phyloP scores from a whole-genome alignment of 2,329 filamentous ascomycete species.

The Tolypocladium tundrense region DNA sequence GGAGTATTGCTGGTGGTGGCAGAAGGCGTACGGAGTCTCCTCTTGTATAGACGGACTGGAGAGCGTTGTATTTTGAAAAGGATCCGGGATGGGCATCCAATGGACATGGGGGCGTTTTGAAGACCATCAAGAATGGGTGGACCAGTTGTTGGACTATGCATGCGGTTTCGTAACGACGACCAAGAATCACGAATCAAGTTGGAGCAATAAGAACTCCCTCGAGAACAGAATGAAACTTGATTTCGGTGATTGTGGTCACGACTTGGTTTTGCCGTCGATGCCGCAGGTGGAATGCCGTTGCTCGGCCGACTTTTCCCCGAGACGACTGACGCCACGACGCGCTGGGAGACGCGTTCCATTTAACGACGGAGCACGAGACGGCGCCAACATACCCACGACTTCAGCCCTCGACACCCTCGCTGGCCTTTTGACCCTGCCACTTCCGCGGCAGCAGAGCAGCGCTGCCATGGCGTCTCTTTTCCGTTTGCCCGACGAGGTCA shows the following conservation, averaged over 20 bases:
- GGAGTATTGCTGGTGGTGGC: constrained; percentile 25
- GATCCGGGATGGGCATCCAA: not conserved
- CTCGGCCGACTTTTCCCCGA: not conserved
- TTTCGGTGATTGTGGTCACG: not conserved
- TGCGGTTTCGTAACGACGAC: not conserved
- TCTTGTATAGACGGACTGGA: not conserved
- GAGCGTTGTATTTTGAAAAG: constrained; percentile 15
- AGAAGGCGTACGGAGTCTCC: constrained; percentile 5
- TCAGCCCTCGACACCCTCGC: not conserved
- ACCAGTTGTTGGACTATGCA: not conserved
- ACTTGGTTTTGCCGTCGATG: not conserved
- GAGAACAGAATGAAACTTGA: not conserved
- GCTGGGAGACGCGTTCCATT: not conserved
- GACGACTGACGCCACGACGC: not conserved
- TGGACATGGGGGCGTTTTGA: not conserved
- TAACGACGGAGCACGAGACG: not conserved
- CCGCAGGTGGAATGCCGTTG: not conserved
- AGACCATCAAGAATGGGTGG: not conserved
- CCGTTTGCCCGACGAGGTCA: constrained; percentile 39
- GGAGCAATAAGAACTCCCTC: not conserved
- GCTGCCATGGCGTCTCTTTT: constrained; percentile 31
- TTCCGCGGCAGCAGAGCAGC: constrained; percentile 7
- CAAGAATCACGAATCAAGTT: not conserved
- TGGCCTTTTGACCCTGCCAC: not conserved
- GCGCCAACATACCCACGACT: not conserved